phyloP scores from a whole-genome alignment of 1,284 basidiomycete species.

The Rhodotorula sp. region DNA sequence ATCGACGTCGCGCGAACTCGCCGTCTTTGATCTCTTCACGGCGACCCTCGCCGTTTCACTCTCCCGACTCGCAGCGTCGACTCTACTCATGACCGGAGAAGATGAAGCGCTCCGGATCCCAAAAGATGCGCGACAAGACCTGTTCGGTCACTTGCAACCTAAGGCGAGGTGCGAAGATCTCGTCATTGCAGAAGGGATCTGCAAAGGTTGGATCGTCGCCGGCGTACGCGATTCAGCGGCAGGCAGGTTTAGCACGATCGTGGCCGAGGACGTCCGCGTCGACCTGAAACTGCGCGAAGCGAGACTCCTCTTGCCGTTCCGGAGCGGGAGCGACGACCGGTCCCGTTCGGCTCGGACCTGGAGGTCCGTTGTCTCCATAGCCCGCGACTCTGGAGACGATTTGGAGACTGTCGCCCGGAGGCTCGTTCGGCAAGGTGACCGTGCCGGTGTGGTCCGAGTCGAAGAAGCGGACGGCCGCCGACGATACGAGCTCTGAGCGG shows the following conservation, averaged over 20 bases:
- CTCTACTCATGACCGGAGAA: slow-evolving; percentile 1
- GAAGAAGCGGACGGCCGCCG: not conserved
- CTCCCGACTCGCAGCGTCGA: not conserved
- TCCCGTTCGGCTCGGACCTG: not conserved
- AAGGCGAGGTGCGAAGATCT: slow-evolving; percentile 23
- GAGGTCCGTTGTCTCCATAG: not conserved
- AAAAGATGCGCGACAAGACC: slow-evolving; percentile 9
- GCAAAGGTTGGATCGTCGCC: not conserved
- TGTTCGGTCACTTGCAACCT: slow-evolving; percentile 19
- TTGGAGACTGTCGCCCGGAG: not conserved
- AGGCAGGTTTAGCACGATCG: not conserved
- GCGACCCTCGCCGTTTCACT: slow-evolving; percentile 9
- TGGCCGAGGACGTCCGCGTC: not conserved
- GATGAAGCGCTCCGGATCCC: slow-evolving; percentile 12
- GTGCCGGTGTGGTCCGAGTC: not conserved
- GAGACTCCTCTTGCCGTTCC: not conserved
- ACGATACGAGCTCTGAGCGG: not conserved
- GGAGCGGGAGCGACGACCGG: not conserved
- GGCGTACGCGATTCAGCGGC: not conserved
- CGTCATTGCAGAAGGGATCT: not conserved
- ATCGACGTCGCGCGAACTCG: slow-evolving; percentile 3
- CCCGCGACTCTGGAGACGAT: not conserved
- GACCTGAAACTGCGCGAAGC: not conserved
- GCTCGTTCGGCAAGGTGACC: not conserved
- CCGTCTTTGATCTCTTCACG: slow-evolving; percentile 17